These are phyloP conservation scores for Cutaneotrichosporon cyanovorans DNA, from an alignment of 1,284 basidiomycete genomes.

Conservation along the genomic window DNA sequence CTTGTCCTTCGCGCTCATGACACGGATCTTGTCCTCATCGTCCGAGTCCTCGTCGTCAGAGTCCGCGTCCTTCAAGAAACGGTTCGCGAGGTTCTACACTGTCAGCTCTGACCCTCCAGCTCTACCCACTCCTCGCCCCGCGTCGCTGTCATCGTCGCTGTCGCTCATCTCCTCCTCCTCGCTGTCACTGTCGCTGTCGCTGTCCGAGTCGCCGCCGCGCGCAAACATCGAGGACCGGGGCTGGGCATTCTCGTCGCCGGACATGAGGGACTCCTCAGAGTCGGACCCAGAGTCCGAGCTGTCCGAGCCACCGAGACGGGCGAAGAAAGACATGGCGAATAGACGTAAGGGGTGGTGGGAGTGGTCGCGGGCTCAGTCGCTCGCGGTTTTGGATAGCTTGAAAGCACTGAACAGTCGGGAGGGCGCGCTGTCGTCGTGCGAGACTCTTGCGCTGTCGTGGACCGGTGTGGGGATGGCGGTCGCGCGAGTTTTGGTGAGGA, in stretches of 20 bases:
- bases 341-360: not conserved
- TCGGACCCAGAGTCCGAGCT: conserved; percentile 38
- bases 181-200: conserved; percentile 18
- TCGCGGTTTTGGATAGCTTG: not conserved
- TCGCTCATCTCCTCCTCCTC: conserved; percentile 36
- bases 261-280: conserved; percentile 41
- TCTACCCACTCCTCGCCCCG: not conserved
- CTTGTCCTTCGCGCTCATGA: conserved; percentile 47
- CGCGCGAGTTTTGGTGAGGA: conserved; percentile 4
- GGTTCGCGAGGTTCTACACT: conserved; percentile 24
- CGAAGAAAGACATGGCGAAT: conserved; percentile 29
- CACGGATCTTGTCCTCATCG: conserved; percentile 42
- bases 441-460: not conserved
- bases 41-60: conserved; percentile 41
- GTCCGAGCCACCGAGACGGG: conserved; percentile 31
- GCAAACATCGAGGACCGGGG: conserved; percentile 36
- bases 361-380: not conserved
- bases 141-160: conserved; percentile 18
- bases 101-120: conserved; percentile 3
- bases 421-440: not conserved
- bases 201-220: conserved; percentile 22
- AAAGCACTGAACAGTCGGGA: not conserved
- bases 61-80: conserved; percentile 42
- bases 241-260: conserved; percentile 32
- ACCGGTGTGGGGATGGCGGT: not conserved